Base-by-base conservation (phyloP, 2,329 filamentous ascomycete species). In the Pyricularia sp. region DNA sequence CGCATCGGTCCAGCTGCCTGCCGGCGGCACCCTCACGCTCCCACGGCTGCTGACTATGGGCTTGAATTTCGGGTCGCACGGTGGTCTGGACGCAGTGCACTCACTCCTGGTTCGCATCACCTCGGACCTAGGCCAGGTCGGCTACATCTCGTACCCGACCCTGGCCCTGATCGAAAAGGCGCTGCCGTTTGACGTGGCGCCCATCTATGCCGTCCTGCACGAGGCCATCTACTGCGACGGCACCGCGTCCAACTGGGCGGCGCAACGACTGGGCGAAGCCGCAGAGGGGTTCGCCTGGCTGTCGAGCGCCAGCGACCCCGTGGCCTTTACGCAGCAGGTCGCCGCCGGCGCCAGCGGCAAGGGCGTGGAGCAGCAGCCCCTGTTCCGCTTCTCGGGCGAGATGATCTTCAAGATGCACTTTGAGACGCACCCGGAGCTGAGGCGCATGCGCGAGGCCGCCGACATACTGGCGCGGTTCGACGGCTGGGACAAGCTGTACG, bases 331-430 rank as follows among this genome's bases (percentile, higher is more conserved):
- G 59, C 25, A 14, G 59, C 59, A 63, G 59, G 25, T 63, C 1
- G 58, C 58, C 14, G 30, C 58, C 14, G 30, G 23, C n/a, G 58
- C 14, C 26, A 59, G 50, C 23, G 28, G 71, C 9, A 33, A 71
- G 50, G 72, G 73, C 72, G 70, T 71, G 23, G 72, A 72, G 10
- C 76, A 76, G 0, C 77, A 81, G 6, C 76, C 80, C 2, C 89
- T 90, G 0, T 81, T 95, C 26, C 91, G 86, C 78, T 97, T 97
- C 80, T 93, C 92, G 0, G 93, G 94, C 70, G 94, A 98, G 80
- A 97, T 97, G 93, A 86, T 97, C 67, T 97, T 89, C 77, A 90
- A 91, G 0, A 90, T 92, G 78, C 91, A 94, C 84, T 94, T 97
- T 73, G 88, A 93, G 55, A 90, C 90, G 20, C 94, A 92, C 75